Conservation (phyloP, 805 yeast genomes). For the Lachancea sp. region DNA sequence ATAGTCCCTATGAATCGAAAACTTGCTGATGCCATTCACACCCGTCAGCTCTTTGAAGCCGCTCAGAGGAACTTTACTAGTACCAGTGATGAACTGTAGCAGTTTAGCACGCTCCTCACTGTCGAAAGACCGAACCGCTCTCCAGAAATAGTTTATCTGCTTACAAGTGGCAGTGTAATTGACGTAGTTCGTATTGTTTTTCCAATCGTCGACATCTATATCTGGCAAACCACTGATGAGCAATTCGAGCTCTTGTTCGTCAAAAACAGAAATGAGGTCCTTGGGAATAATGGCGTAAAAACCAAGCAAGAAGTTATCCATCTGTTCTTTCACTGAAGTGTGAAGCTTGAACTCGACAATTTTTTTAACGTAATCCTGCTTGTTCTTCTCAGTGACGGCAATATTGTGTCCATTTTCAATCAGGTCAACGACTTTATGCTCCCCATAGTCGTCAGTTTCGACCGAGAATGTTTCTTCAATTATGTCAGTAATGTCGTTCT, state of each 20-base stretch:
- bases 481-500: slow-evolving; percentile 92
- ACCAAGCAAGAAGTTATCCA: slow-evolving; percentile 78
- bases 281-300: slow-evolving; percentile 86
- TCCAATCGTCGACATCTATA: slow-evolving; percentile 95
- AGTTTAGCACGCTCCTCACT: slow-evolving; percentile 90
- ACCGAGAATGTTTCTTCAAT: slow-evolving; percentile 92
- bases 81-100: slow-evolving; percentile 94
- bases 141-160: slow-evolving; percentile 96
- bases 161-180: slow-evolving; percentile 78
- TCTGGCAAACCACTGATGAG: slow-evolving; percentile 93
- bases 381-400: slow-evolving; percentile 84
- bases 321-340: slow-evolving; percentile 77
- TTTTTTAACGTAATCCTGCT: slow-evolving; percentile 76
- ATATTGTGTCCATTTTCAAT: slow-evolving; percentile 76
- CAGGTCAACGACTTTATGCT: slow-evolving; percentile 74
- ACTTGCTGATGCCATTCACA: slow-evolving; percentile 76
- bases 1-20: slow-evolving; percentile 84
- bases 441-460: slow-evolving; percentile 91
- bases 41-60: slow-evolving; percentile 91
- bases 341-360: slow-evolving; percentile 85
- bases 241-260: slow-evolving; percentile 91
- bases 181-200: slow-evolving; percentile 69
- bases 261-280: slow-evolving; percentile 78
- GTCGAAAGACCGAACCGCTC: slow-evolving; percentile 92
- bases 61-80: slow-evolving; percentile 89